A percentile compares a stretch with the other conserved stretches of the same genome.
phyloP scores from a whole-genome alignment of 192 early-diverging fungal species.

The Coemansia biformis region DNA sequence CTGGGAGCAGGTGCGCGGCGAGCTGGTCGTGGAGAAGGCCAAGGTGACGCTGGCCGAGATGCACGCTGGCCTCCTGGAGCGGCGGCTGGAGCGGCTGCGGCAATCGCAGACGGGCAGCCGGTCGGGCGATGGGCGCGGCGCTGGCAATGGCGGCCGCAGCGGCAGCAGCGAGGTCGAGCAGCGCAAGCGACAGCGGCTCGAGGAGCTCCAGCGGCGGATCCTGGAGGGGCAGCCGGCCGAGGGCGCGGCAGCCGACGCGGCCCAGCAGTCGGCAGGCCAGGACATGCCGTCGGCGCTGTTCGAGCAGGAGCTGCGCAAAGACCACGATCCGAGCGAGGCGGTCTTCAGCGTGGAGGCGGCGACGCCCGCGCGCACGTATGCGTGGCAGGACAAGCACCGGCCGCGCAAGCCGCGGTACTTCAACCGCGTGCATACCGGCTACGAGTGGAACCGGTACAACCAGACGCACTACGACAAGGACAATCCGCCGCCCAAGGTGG shows the following conservation, averaged over 20 bases:
- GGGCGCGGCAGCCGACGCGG: not conserved
- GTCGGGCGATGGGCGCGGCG: no score
- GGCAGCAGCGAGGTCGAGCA: slow-evolving; percentile 27
- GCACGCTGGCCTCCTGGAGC: slow-evolving; percentile 70
- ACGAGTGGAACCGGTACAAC: slow-evolving; percentile 99
- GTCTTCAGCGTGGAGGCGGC: slow-evolving; percentile 72
- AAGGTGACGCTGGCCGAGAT: slow-evolving; percentile 63
- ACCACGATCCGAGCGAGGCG: slow-evolving; percentile 73
- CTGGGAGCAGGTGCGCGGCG: slow-evolving; percentile 81
- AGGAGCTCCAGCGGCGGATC: slow-evolving; percentile 45
- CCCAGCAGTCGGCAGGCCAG: not conserved
- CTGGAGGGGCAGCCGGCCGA: slow-evolving; percentile 35
- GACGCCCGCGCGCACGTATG: slow-evolving; percentile 56
- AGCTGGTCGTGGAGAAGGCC: slow-evolving; percentile 76
- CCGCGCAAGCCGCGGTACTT: slow-evolving; percentile 94
- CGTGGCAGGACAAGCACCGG: slow-evolving; percentile 91
- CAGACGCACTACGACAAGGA: slow-evolving; percentile 96
- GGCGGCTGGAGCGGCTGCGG: slow-evolving; percentile 67
- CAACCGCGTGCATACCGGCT: slow-evolving; percentile 95
- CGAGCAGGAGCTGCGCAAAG: slow-evolving; percentile 66
- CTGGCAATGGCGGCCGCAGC: slow-evolving; percentile 15
- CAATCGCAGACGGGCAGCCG: slow-evolving; percentile 34
- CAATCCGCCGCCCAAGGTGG: slow-evolving; percentile 96
- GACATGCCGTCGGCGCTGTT: slow-evolving; percentile 49
- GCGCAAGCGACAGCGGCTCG: slow-evolving; percentile 48